Conservation (phyloP, 2,329 filamentous ascomycete genomes). For the Aschersonia sp. region DNA sequence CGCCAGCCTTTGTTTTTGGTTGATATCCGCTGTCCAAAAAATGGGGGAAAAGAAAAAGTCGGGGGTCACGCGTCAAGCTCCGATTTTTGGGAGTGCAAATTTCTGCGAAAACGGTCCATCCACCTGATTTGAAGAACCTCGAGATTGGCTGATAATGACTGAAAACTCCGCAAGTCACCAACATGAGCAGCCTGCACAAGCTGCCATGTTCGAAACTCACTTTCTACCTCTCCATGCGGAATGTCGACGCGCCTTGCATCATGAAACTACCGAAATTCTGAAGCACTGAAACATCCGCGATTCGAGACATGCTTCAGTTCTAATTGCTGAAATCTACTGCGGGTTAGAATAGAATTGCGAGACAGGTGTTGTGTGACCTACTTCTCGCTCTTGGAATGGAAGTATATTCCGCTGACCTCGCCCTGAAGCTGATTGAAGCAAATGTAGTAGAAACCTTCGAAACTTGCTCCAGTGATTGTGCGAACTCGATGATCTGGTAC, state of each 20-base stretch:
- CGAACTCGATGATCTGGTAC: conserved; percentile 88
- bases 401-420: conserved; percentile 86
- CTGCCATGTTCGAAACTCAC: conserved; percentile 4
- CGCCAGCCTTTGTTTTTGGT: neutral
- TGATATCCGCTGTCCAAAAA: neutral
- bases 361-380: conserved; percentile 30
- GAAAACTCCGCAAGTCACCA: neutral
- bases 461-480: conserved; percentile 86
- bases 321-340: conserved; percentile 70
- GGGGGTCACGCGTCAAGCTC: no score
- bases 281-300: conserved; percentile 65
- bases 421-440: conserved; percentile 91
- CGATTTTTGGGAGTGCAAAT: no score
- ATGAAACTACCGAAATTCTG: conserved; percentile 56
- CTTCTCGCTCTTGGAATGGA: conserved; percentile 96
- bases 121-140: no score
- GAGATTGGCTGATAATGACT: neutral
- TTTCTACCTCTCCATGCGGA: neutral
- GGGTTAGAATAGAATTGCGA: conserved; percentile 1
- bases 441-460: conserved; percentile 98
- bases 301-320: conserved; percentile 82
- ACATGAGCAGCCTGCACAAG: no score
- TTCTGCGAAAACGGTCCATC: no score
- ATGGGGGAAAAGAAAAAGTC: no score
- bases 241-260: neutral